Evolutionary conservation across 2,329 filamentous ascomycete species (phyloP).

Genomic region (Dryadomyces quercus-mongolicae): DNA sequence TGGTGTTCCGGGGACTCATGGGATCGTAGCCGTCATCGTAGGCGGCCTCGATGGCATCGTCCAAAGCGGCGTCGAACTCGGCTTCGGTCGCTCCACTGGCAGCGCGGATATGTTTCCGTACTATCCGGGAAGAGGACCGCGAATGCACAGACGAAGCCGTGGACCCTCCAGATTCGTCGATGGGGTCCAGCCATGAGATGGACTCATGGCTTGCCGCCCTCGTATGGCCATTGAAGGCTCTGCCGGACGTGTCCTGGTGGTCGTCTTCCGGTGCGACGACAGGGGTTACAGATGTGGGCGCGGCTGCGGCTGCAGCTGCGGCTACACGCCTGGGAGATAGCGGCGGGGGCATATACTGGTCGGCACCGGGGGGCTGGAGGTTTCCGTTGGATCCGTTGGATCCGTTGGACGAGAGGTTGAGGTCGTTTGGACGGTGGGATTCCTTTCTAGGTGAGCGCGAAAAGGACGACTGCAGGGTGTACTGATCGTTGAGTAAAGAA

Average conservation of each 20-base stretch:
- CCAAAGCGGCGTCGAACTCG: constrained; percentile 86
- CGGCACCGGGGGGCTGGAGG: constrained; percentile 34
- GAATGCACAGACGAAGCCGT: constrained; percentile 72
- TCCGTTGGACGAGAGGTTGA: constrained; percentile 9
- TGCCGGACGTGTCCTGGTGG: not conserved
- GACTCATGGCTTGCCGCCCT: constrained; percentile 63
- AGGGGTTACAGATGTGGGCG: not conserved
- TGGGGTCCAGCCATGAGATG: constrained; percentile 88
- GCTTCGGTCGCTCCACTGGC: constrained; percentile 66
- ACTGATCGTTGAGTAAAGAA: constrained; percentile 19
- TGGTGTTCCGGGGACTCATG: constrained; percentile 31
- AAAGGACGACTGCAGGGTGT: constrained; percentile 39
- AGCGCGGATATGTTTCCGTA: constrained; percentile 57
- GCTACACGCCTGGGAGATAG: constrained; percentile 47
- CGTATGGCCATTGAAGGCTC: constrained; percentile 21
- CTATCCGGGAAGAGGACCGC: constrained; percentile 56
- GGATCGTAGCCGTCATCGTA: constrained; percentile 88
- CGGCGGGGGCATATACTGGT: constrained; percentile 56
- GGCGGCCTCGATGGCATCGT: constrained; percentile 90
- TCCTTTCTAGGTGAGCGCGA: constrained; percentile 34
- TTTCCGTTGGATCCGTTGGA: not conserved
- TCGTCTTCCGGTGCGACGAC: too few relatives aligned
- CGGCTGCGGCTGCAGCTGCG: not conserved
- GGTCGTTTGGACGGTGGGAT: constrained; percentile 15
- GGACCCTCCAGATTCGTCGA: constrained; percentile 79